Evolutionary conservation across 768 basidiomycete genomes (phyloP), one percentile per base, ranked within the genome.

Genomic region (Amanita phalloides): DNA sequence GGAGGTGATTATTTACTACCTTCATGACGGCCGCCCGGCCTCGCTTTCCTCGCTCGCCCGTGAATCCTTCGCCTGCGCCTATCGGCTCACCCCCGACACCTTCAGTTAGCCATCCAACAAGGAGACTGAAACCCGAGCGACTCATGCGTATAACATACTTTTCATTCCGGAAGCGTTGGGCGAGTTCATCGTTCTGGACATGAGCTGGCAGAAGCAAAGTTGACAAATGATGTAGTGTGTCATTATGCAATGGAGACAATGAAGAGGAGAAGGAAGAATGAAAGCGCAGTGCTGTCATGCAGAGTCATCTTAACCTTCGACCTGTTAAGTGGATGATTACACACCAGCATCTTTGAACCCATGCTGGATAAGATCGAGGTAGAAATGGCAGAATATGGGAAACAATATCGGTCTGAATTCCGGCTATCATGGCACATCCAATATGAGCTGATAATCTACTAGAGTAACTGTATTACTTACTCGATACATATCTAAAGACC

Each of bases 371-470:
- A 99, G 77, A 64, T 97, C 95, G 28, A 99, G 74, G 65, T 95
- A 97, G 63, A 97, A 97, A 67, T 99, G 92, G 46, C 89, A 91
- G 63, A 97, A 98, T 55, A 99, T 88, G 2, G 96, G 96, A 62
- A 93, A 96, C 13, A 96, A 69, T 33, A 99, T 86, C 42, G 90
- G 93, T 42, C 88, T 77, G 59, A 99, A 87, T 66, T 99, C 94
- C 50, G 91, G 90, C 88, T 98, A 63, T 17, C 32, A 39, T 43
- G 43, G 30, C 25, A 47, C 51, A 39, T 39, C 60, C 53, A 54
- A 26, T 43, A n/a, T 20, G 32, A 49, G 28, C 30, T 21, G 17
- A 28, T 42, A 26, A 14, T 11, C 20, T 23, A 39, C 48, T 1
- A 13, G 21, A 28, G 9, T 45, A 10, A n/a, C 11, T 30, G 23